Conservation (phyloP, 2,329 filamentous ascomycete genomes). For the Curvularia sp. region DNA sequence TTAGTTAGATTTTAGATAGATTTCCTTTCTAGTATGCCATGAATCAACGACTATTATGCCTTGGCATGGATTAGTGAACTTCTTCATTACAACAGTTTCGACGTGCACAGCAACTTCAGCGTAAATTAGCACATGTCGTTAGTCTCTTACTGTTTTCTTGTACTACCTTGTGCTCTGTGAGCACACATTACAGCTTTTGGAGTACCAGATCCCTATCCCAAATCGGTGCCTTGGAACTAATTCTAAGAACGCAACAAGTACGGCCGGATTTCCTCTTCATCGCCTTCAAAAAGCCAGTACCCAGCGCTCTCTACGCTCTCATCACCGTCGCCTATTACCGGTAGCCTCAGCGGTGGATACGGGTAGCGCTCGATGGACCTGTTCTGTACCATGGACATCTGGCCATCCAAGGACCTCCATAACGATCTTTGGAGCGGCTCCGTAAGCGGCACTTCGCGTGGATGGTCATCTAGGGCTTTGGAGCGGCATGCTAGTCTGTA, state of each 20-base stretch:
- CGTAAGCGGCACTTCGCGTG: background rate
- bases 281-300: conserved; percentile 14
- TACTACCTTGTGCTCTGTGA: too few relatives aligned
- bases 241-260: background rate
- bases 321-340: background rate
- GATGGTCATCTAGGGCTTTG: background rate
- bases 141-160: background rate
- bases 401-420: conserved; percentile 16
- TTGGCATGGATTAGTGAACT: background rate
- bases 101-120: too few relatives aligned
- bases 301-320: conserved; percentile 13
- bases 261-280: background rate
- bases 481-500: background rate
- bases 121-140: background rate
- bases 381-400: conserved; percentile 4
- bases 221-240: background rate
- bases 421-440: background rate
- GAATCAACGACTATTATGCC: background rate
- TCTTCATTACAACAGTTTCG: too few relatives aligned
- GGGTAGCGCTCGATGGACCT: conserved; percentile 17
- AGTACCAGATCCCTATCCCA: background rate
- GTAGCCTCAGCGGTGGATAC: conserved; percentile 12
- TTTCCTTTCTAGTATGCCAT: background rate
- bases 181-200: too few relatives aligned
- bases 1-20: background rate